These are phyloP conservation scores for Cytospora piceicola DNA, from an alignment of 2,329 filamentous ascomycete genomes.

Conservation along the genomic window DNA sequence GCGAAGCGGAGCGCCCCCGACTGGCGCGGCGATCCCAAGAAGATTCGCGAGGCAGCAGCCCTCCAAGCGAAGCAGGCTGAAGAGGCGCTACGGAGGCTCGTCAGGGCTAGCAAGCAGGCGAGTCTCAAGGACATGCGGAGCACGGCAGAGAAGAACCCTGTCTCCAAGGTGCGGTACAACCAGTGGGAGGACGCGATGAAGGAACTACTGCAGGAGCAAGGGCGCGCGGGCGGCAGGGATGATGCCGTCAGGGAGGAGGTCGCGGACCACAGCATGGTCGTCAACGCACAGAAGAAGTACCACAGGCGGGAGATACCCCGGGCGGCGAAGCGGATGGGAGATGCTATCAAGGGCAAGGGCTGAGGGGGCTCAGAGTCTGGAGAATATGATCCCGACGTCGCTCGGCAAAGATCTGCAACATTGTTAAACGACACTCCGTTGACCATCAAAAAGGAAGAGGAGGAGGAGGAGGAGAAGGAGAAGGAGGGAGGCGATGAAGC, in stretches of 20 bases:
- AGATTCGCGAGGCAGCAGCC: constrained; percentile 63
- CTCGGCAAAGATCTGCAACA: not conserved
- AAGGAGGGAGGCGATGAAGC: not conserved
- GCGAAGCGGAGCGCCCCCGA: constrained; percentile 33
- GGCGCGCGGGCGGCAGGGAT: constrained; percentile 28
- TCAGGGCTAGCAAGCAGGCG: constrained; percentile 65
- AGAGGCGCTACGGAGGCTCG: constrained; percentile 61
- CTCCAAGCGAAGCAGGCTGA: constrained; percentile 65
- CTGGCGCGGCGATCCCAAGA: constrained; percentile 55
- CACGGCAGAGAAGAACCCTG: constrained; percentile 55
- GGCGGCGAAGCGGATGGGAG: constrained; percentile 44
- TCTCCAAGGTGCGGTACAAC: constrained; percentile 59
- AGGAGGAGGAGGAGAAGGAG: not conserved
- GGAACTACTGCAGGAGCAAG: constrained; percentile 50
- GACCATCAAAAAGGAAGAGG: not conserved
- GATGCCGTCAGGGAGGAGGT: constrained; percentile 48
- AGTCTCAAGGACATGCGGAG: constrained; percentile 67
- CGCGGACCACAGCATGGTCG: constrained; percentile 67
- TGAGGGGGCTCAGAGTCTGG: constrained; percentile 21
- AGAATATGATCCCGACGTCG: not conserved
- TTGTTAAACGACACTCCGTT: not conserved
- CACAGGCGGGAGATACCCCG: constrained; percentile 58
- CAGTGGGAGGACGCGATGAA: constrained; percentile 67
- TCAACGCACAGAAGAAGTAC: constrained; percentile 59
- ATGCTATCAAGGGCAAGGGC: constrained; percentile 35